Conservation (phyloP, 2,329 filamentous ascomycete species). For the Fusarium bactridioides region DNA sequence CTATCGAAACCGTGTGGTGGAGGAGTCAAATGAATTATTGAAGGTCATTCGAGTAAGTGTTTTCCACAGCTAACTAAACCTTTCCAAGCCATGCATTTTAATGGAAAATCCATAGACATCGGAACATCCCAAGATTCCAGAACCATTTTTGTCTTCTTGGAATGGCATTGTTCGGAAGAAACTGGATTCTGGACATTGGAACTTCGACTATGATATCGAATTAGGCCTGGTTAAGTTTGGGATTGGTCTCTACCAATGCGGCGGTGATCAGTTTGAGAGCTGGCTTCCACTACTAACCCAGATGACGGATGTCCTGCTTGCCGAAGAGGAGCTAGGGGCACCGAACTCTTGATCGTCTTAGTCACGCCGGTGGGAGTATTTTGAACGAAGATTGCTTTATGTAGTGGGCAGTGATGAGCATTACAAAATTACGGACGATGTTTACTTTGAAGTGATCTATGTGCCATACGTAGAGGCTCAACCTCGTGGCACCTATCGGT, state of each 20-base stretch:
- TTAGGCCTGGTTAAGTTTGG: background rate
- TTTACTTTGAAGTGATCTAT: too few relatives aligned
- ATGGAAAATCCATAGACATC: background rate
- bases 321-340: background rate
- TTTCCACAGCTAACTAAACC: too few relatives aligned
- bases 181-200: background rate
- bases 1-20: too few relatives aligned
- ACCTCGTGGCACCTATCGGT: too few relatives aligned
- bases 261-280: background rate
- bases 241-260: background rate
- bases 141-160: background rate
- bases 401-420: background rate
- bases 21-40: too few relatives aligned
- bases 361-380: too few relatives aligned
- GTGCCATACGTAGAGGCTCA: too few relatives aligned
- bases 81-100: background rate
- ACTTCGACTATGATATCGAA: too few relatives aligned
- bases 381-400: fast-evolving
- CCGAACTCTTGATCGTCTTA: background rate
- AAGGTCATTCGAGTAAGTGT: too few relatives aligned
- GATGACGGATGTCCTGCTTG: background rate
- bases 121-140: background rate
- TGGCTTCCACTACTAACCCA: background rate
- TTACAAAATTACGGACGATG: too few relatives aligned
- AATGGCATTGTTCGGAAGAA: background rate